Conservation (phyloP, 192 early-diverging fungal species). For the Cetraspora pellucida region DNA sequence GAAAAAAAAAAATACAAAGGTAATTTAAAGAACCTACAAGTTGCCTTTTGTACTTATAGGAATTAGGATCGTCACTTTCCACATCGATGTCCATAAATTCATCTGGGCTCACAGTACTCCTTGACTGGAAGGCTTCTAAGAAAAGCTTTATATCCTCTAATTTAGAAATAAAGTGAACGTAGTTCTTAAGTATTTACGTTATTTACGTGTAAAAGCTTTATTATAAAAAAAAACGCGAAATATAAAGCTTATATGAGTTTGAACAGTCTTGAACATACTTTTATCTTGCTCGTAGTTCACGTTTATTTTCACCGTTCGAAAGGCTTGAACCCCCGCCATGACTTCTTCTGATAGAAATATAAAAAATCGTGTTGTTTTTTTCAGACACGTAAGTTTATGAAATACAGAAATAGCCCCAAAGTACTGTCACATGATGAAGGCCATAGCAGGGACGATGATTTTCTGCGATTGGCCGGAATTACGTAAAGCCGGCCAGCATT, state of each 20-base stretch:
- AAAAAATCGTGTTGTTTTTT: too few species aligned
- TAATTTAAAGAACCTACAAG: constrained; percentile 3
- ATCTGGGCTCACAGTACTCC: background rate
- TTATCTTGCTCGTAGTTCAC: background rate
- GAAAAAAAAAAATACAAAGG: background rate
- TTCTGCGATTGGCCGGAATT: too few species aligned
- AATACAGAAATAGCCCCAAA: too few species aligned
- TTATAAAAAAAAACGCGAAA: background rate
- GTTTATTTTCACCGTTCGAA: background rate
- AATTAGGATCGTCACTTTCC: background rate
- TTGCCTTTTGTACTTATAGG: background rate
- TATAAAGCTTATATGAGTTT: background rate
- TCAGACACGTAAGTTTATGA: too few species aligned
- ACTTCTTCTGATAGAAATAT: too few species aligned
- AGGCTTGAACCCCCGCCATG: background rate
- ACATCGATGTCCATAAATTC: constrained; percentile 4
- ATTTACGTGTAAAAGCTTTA: background rate
- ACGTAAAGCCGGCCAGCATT: too few species aligned
- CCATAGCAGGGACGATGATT: too few species aligned
- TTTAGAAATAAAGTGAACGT: background rate
- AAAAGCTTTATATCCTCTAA: background rate
- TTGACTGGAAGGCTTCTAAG: background rate
- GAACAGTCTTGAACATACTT: background rate
- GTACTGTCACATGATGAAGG: too few species aligned
- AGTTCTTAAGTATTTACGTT: background rate